Evolutionary conservation across 2,329 filamentous ascomycete genomes (phyloP), one percentile per base, ranked within the genome.

Genomic region (Monilinia aucupariae): DNA sequence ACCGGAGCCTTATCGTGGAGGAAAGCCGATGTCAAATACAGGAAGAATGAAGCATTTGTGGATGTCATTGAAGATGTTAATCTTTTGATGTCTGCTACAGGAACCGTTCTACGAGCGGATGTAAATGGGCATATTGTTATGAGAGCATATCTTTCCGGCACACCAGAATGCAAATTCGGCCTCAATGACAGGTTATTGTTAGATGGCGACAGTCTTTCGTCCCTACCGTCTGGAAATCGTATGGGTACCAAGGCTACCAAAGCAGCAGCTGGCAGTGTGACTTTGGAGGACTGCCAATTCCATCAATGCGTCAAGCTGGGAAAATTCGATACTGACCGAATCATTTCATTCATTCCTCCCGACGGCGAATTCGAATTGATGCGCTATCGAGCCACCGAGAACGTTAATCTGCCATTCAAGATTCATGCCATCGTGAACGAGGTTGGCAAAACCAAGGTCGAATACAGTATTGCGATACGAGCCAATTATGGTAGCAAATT

Each of bases 11-110:
- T 97, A 49, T 97, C 94, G 53, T 99, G 96, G 94, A 86, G 96
- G 71, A 90, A 96, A 74, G 90, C 93, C 65, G 93, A 97, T 76
- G 94, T 99, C 77, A 96, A 96, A 75, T 99, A 99, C 79, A 90
- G 94, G 76, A 99, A 99, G 80, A 99, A 99, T 79, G 94, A 99
- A 77, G 94, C 94, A 39, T 99, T 99, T 73, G 94, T 99, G 70
- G 94, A 99, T 76, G 94, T 99, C 22, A 99, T 99, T 73, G 94
- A 99, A 77, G 94, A 99, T 74, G 93, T 99, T 72, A 99, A 99
- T 77, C 84, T 99, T 64, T 87, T 99, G 73, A 97, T 99, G 90
- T 97, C 93, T n/a, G 94, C 94, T 7, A 94, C 92, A 0, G 94
- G 94, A 37, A 93, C 92, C 27, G 92, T 99, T 34, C 84, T 99